Evolutionary conservation across 2,329 filamentous ascomycete genomes (phyloP), one percentile per base, ranked within the genome.

Genomic region (Curvularia lunata): DNA sequence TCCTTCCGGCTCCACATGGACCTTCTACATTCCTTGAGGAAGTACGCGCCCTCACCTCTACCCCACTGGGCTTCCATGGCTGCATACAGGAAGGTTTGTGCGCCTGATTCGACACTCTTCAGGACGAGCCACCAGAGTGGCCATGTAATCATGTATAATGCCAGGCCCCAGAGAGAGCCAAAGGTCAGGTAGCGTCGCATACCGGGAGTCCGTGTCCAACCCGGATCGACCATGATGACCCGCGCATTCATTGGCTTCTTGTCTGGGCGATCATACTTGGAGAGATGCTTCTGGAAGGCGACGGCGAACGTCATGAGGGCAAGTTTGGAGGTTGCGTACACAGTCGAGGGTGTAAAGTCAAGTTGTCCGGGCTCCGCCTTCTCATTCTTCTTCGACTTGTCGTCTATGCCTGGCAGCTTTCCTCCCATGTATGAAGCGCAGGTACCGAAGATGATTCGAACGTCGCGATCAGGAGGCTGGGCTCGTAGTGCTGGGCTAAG

Each of bases 401-500:
- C 4, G 47, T 83, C 78, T 40, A 81, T 78, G 10, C 83, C 83
- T 19, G 91, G 80, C 8, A 91, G 82, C 13, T 88, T 88, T 4
- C 90, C 91, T 1, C 85, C 86, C 65, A 97, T 91, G 77, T 99
- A 98, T 32, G 91, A 89, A 19, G 91, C 88, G 75, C 96, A 99
- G 0, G 91, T 96, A 1, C 91, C 84, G 64, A 98, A 86, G 55
- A 99, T 84, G 60, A 99, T 85, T 60, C 95, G 85, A 16, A 99
- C 92, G 75, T 99, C 95, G 68, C 95, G 87, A 75, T 99, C 95
- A 54, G 96, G 88, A 1, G 95, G 95, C 77, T 99, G 95, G 1
- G 91, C 92, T 64, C 92, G 87, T 59, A 99, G 83, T 0, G 95
- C 94, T 0, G 95, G 95, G 67, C 90, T 95, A 34, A 99, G 83